Conservation (phyloP, 768 basidiomycete genomes). For the Tricholoma saponaceum region DNA sequence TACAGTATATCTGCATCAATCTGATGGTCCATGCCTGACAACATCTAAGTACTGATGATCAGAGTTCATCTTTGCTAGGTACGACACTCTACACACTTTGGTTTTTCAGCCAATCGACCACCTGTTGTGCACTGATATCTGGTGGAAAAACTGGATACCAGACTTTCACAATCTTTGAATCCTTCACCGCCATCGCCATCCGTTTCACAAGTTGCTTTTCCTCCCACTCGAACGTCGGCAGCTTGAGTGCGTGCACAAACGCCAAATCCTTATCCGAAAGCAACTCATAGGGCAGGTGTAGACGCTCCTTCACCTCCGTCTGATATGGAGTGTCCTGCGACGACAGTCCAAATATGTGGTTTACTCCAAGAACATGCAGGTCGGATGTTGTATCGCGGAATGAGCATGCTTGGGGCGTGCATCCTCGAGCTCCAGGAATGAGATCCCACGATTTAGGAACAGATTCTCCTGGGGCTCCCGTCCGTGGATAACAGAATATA, state of each 20-base stretch:
- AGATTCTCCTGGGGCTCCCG: constrained; percentile 13
- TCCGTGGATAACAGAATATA: constrained; percentile 19
- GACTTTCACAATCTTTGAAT: constrained; percentile 14
- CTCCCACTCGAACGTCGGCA: constrained; percentile 19
- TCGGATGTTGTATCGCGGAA: constrained; percentile 17
- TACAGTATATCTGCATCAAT: too few species aligned
- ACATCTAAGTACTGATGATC: too few species aligned
- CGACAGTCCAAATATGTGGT: constrained; percentile 18
- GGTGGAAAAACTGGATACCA: constrained; percentile 20
- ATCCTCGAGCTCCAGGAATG: constrained; percentile 21
- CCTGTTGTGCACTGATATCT: constrained; percentile 14
- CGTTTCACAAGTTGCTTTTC: constrained; percentile 14
- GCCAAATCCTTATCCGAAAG: constrained; percentile 15
- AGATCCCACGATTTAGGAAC: constrained; percentile 17
- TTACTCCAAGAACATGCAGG: constrained; percentile 13
- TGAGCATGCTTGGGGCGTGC: constrained; percentile 20
- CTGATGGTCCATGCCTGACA: too few species aligned
- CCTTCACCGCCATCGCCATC: constrained; percentile 12
- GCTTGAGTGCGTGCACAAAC: constrained; percentile 11
- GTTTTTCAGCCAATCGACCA: constrained; percentile 17
- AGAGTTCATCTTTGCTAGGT: too few species aligned
- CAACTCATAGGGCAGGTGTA: constrained; percentile 17
- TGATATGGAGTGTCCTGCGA: constrained; percentile 19
- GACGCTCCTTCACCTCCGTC: constrained; percentile 16
- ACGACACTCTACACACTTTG: neutral